Base-by-base conservation (phyloP, 805 yeast genomes). In the Yamadazyma nakazawae region DNA sequence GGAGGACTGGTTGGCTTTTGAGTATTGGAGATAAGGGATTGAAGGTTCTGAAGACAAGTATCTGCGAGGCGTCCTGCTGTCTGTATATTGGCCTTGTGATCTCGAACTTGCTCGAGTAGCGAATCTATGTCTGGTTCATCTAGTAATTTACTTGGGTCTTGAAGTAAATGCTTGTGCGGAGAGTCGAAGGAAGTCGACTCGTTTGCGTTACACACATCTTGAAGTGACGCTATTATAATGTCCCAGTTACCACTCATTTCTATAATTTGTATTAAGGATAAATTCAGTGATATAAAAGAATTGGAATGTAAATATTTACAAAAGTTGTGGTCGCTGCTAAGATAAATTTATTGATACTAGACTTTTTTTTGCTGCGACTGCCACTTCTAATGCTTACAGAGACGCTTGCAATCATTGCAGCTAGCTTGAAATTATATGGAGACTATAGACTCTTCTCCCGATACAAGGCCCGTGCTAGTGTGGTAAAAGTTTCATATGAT, bases 201-300 rank as follows among this genome's bases (percentile, higher is more conserved):
- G 55, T 82, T 82, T 24, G 80, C 72, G 51, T 79, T 83, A 61
- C 81, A 81, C 10, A 83, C 73, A 54, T 84, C 90, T 59, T 84
- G 90, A 16, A 85, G 65, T 1, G 85, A 81, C 6, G 88, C 74
- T 2, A 81, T 68, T 5, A 82, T 82, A 26, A 78, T 75, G 54
- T 82, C 86, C 92, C 92, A 85, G 54, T 45, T 43, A 9, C 47
- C 43, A 13, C 32, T 28, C 32, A 28, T 28, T 21, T 7, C 24
- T 21, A 21, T 21, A 7, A 21, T 5, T 21, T 21, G 7, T 21
- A 5, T 21, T 21, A 21, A 5, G 7, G 24, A 21, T 5, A 21
- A 7, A 7, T 5, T 21, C 24, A 21, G 24, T 21, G 7, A 7
- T 21, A 21, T 21, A 21, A 21, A 21, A 21, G 24, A 21, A 21